Evolutionary conservation across 345 rosid species (phyloP), one percentile per base, ranked within the genome.

Genomic region (Aquilaria sinensis): DNA sequence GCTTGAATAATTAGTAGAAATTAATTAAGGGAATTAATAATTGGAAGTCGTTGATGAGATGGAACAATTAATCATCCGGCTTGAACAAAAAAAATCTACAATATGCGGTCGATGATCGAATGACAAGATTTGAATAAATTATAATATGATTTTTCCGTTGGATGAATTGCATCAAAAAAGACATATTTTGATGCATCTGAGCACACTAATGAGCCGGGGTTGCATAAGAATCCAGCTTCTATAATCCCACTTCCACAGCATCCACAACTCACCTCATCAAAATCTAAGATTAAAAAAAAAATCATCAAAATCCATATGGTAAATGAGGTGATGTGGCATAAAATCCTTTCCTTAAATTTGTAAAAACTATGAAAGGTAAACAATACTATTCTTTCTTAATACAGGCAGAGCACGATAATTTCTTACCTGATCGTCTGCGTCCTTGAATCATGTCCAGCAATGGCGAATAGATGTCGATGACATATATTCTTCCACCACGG

Each of bases 111-210:
- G 15, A 82, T 4, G 13, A 51, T 2, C 15, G 75, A 76, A 64
- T 71, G 90, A 57, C 50, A 15, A 6, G 72, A 51, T 43, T 46
- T 68, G 60, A 84, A 75, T 12, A 85, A 0, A 12, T 61, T 65
- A 58, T 59, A 51, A 47, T 85, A 92, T 2, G 85, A 55, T 67
- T 61, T 72, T 65, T 89, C 87, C 0, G 89, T 83, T 62, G 98
- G 98, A 63, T 92, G 98, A 47, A 92, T 79, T 2, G 98, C 78
- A 71, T 92, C 98, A 74, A 88, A 92, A 56, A 92, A 92, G 9
- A 87, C 83, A 71, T 81, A 89, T 37, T 77, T 82, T 5, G 95
- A 85, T 3, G 87, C 80, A 67, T 92, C 87, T 2, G 77, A 34
- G 65, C 98, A 87, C 51, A 92, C 66, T 7, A 31, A 75, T 30